Conservation (phyloP, 805 yeast species). For the Yarrowia divulgata region DNA sequence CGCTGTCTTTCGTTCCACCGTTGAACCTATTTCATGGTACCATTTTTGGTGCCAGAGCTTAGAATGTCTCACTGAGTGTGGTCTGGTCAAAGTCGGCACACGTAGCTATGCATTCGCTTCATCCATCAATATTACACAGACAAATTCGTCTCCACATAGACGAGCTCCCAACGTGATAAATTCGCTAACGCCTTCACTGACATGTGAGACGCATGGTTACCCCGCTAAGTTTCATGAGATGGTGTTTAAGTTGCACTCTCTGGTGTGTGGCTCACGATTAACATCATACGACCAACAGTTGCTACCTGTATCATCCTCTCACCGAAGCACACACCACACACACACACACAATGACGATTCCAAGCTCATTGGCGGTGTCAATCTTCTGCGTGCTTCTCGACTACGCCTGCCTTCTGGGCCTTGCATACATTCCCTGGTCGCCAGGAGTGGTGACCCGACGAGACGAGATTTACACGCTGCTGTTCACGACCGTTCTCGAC, state of each 20-base stretch:
- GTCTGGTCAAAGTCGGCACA: too few species aligned
- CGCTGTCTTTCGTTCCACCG: neutral
- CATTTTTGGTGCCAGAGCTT: neutral
- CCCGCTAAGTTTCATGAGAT: conserved; percentile 29
- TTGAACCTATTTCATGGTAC: neutral
- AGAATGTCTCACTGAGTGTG: too few species aligned
- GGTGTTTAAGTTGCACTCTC: conserved; percentile 8
- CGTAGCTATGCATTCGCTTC: too few species aligned
- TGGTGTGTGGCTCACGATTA: neutral
- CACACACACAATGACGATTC: neutral
- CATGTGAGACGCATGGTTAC: conserved; percentile 17
- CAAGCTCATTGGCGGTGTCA: conserved; percentile 22
- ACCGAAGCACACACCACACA: neutral
- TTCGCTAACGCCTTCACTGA: neutral
- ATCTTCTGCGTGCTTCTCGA: conserved; percentile 31
- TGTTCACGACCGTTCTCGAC: conserved; percentile 29
- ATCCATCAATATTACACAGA: neutral
- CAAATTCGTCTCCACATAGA: neutral
- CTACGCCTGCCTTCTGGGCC: conserved; percentile 29
- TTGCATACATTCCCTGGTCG: conserved; percentile 36
- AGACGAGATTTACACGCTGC: conserved; percentile 30
- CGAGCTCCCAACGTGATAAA: conserved; percentile 9
- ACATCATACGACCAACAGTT: conserved; percentile 7
- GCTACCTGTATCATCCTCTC: neutral
- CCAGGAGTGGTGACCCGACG: conserved; percentile 31